Conservation (phyloP, 495 filamentous ascomycete species). For the Aspergillus conjunctus region DNA sequence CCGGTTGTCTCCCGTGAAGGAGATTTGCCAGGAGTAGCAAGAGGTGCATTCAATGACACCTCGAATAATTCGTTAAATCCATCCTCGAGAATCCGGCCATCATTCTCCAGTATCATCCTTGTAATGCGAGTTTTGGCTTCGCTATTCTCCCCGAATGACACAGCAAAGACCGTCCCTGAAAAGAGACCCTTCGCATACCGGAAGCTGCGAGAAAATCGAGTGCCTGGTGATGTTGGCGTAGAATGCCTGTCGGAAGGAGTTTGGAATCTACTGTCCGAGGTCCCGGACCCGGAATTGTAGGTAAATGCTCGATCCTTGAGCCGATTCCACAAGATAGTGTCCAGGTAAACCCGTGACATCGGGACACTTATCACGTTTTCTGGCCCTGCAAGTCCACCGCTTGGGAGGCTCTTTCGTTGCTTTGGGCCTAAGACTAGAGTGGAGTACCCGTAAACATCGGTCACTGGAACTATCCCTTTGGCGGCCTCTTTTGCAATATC, state of each 20-base stretch:
- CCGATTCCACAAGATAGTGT: slow-evolving; percentile 52
- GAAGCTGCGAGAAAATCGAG: slow-evolving; percentile 43
- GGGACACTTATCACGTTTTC: slow-evolving; percentile 48
- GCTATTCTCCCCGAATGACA: slow-evolving; percentile 65
- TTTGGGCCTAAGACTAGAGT: slow-evolving; percentile 48
- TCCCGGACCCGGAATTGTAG: slow-evolving; percentile 27
- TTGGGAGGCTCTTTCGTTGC: slow-evolving; percentile 49
- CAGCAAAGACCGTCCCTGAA: slow-evolving; percentile 76
- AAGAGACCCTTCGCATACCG: slow-evolving; percentile 55
- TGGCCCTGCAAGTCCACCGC: slow-evolving; percentile 28
- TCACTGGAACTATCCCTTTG: slow-evolving; percentile 38
- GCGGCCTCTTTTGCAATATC: slow-evolving; percentile 32
- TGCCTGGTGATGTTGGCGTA: slow-evolving; percentile 46
- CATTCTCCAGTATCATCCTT: slow-evolving; percentile 58
- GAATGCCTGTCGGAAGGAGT: slow-evolving; percentile 47
- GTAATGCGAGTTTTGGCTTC: slow-evolving; percentile 54
- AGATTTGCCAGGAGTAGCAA: slow-evolving; percentile 34
- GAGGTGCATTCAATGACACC: slow-evolving; percentile 40
- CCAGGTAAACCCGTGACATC: slow-evolving; percentile 51
- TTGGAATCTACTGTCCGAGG: slow-evolving; percentile 31
- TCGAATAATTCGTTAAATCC: slow-evolving; percentile 89
- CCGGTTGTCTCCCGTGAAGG: slow-evolving; percentile 12
- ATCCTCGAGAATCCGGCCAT: slow-evolving; percentile 68
- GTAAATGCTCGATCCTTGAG: slow-evolving; percentile 49
- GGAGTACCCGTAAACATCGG: slow-evolving; percentile 50